phyloP scores from a whole-genome alignment of 192 early-diverging fungal species.

The Rhizophagus clarus region DNA sequence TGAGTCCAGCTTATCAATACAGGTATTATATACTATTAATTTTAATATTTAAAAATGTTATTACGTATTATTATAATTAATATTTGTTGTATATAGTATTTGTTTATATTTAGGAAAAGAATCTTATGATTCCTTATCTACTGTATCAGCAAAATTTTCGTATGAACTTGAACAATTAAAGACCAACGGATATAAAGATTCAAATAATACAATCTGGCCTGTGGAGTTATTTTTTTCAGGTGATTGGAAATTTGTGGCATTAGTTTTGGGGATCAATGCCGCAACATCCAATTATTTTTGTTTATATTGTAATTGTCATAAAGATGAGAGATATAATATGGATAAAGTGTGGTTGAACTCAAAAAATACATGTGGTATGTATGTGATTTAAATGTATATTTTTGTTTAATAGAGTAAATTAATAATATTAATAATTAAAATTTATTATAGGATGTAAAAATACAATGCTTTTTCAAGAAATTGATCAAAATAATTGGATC shows the following conservation, averaged over 20 bases:
- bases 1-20: background rate
- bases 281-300: background rate
- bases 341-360: background rate
- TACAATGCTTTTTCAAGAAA: background rate
- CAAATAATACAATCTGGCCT: background rate
- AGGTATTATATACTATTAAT: background rate
- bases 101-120: background rate
- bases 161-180: background rate
- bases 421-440: slow-evolving; percentile 5
- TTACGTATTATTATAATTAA: background rate
- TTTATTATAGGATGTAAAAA: slow-evolving; percentile 4
- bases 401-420: too few relatives aligned
- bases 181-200: background rate
- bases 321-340: background rate
- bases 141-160: background rate
- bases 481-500: background rate
- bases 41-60: background rate
- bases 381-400: too few relatives aligned
- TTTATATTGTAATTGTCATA: slow-evolving; percentile 10
- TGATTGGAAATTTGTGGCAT: background rate
- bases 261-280: background rate
- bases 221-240: slow-evolving; percentile 2
- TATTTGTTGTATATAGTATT: too few relatives aligned
- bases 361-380: background rate
- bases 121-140: background rate